phyloP scores from a whole-genome alignment of 345 rosid species.

The Passiflora organensis region DNA sequence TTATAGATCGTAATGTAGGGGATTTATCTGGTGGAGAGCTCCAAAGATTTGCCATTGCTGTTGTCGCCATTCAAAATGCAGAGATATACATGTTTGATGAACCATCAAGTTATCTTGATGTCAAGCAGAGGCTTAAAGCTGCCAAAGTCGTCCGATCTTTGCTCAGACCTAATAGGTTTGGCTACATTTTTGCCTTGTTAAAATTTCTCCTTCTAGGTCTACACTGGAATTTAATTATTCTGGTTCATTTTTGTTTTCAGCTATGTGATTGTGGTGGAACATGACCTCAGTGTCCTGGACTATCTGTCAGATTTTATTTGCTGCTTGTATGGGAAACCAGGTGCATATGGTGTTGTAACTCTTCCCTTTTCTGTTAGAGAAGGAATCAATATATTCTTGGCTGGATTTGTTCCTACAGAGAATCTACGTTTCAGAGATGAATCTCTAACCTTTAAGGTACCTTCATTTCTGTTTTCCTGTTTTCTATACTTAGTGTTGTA shows the following conservation, averaged over 20 bases:
- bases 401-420: constrained; percentile 95
- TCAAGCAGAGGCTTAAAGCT: constrained; percentile 96
- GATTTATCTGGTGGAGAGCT: constrained; percentile 99
- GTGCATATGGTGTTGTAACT: constrained; percentile 97
- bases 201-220: not conserved
- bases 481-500: not conserved
- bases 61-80: constrained; percentile 91
- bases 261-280: constrained; percentile 98
- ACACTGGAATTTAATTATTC: not conserved
- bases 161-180: constrained; percentile 81
- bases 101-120: constrained; percentile 99
- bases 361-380: constrained; percentile 97
- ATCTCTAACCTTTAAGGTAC: constrained; percentile 89
- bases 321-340: constrained; percentile 94
- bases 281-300: constrained; percentile 94
- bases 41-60: constrained; percentile 96
- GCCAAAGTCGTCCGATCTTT: constrained; percentile 90
- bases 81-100: constrained; percentile 99
- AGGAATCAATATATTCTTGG: constrained; percentile 92
- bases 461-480: not conserved
- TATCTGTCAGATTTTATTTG: constrained; percentile 96
- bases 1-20: constrained; percentile 81
- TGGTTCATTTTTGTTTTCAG: constrained; percentile 34
- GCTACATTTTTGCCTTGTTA: constrained; percentile 4
- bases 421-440: constrained; percentile 90